Conservation (phyloP, 73 alveolate species). For the Paramecium sonneborni region DNA sequence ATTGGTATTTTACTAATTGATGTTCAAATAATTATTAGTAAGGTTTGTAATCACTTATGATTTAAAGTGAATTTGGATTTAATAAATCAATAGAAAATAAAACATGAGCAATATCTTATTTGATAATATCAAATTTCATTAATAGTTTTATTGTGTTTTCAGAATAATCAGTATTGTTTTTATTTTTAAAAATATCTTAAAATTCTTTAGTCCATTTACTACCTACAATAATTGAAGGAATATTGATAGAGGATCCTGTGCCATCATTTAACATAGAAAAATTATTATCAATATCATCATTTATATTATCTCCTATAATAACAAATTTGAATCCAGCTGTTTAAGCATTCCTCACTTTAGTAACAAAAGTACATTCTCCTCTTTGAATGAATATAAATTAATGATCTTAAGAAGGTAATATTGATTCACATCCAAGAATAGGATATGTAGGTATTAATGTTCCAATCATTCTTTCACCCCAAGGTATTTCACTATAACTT, state of each 20-base stretch:
- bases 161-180: not conserved
- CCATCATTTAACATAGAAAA: slow-evolving; percentile 81
- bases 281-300: slow-evolving; percentile 53
- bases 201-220: not conserved
- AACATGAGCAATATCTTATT: not conserved
- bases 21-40: not conserved
- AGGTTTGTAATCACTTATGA: not conserved
- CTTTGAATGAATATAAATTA: slow-evolving; percentile 62
- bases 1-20: not conserved
- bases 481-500: not conserved
- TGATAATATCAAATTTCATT: slow-evolving; percentile 21
- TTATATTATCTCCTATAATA: slow-evolving; percentile 66
- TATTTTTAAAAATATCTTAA: not conserved
- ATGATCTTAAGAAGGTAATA: not conserved
- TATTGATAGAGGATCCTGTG: slow-evolving; percentile 12
- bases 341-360: slow-evolving; percentile 78
- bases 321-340: slow-evolving; percentile 71
- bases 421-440: not conserved
- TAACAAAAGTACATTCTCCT: slow-evolving; percentile 76
- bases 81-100: not conserved
- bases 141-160: not conserved
- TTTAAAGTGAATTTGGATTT: not conserved
- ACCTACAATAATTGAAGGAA: slow-evolving; percentile 14
- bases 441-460: not conserved
- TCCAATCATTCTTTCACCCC: slow-evolving; percentile 38